Evolutionary conservation across 1,284 basidiomycete genomes (phyloP).

Genomic region (Rhodotorula sp.): DNA sequence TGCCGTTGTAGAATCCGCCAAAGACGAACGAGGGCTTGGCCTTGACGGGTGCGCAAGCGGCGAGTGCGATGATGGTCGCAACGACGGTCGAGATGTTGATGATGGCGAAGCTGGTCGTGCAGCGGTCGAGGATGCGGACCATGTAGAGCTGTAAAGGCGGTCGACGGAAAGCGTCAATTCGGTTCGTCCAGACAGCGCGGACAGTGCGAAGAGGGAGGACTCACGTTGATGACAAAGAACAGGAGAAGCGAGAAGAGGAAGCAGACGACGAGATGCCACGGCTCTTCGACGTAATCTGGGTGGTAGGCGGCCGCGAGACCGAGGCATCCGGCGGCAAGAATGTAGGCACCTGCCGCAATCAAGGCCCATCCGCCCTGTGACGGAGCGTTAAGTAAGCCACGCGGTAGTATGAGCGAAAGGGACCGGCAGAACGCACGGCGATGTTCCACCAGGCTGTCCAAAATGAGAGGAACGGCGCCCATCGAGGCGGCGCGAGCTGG

Average conservation of each 20-base stretch:
- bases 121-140: slow-evolving; percentile 17
- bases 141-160: slow-evolving; percentile 19
- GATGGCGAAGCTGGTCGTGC: slow-evolving; percentile 14
- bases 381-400: no score
- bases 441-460: slow-evolving; percentile 19
- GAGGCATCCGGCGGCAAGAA: slow-evolving; percentile 11
- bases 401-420: not conserved
- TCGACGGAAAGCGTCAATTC: not conserved
- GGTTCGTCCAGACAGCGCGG: not conserved
- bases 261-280: slow-evolving; percentile 19
- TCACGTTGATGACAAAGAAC: slow-evolving; percentile 21
- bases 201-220: not conserved
- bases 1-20: slow-evolving; percentile 17
- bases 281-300: slow-evolving; percentile 13
- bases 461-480: slow-evolving; percentile 10
- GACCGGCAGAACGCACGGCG: not conserved
- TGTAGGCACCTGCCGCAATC: slow-evolving; percentile 18
- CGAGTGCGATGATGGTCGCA: slow-evolving; percentile 27
- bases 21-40: slow-evolving; percentile 21
- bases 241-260: slow-evolving; percentile 11
- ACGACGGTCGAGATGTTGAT: slow-evolving; percentile 17
- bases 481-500: slow-evolving; percentile 12
- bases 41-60: slow-evolving; percentile 20
- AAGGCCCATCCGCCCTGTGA: slow-evolving; percentile 11
- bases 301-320: slow-evolving; percentile 11